phyloP scores from a whole-genome alignment of 2,329 filamentous ascomycete genomes.

The Coleophoma eucalyptorum region DNA sequence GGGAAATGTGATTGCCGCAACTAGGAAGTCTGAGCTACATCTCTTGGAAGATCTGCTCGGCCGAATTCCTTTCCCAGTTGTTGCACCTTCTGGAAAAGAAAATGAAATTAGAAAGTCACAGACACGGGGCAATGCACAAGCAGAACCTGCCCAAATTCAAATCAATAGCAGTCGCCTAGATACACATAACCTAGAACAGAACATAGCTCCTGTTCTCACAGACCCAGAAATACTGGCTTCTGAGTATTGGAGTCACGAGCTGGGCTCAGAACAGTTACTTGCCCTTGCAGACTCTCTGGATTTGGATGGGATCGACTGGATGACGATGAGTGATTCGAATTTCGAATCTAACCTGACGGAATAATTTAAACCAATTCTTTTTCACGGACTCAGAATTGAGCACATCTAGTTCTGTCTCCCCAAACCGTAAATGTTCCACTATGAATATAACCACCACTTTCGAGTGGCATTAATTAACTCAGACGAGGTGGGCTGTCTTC shows the following conservation, averaged over 20 bases:
- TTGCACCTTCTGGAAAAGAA: background rate
- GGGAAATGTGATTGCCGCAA: constrained; percentile 42
- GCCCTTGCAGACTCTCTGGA: background rate
- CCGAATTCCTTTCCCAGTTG: constrained; percentile 18
- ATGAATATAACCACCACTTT: background rate
- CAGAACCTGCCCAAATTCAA: background rate
- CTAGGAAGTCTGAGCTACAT: constrained; percentile 39
- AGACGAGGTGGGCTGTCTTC: too few species aligned
- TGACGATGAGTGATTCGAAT: background rate
- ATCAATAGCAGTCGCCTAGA: background rate
- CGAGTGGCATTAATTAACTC: too few species aligned
- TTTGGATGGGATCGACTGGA: background rate
- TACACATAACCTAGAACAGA: background rate
- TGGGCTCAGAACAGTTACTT: background rate
- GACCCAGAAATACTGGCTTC: background rate
- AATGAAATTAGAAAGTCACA: background rate
- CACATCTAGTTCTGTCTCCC: background rate
- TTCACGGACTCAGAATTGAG: background rate
- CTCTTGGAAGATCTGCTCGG: constrained; percentile 37
- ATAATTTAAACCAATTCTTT: background rate
- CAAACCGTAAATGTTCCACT: background rate
- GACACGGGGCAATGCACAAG: background rate
- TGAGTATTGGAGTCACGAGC: background rate
- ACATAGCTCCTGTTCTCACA: background rate
- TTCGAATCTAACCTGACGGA: background rate